Evolutionary conservation across 106 monocot species (phyloP), one percentile per base, ranked within the genome.

Genomic region (Triglochin maritima): DNA sequence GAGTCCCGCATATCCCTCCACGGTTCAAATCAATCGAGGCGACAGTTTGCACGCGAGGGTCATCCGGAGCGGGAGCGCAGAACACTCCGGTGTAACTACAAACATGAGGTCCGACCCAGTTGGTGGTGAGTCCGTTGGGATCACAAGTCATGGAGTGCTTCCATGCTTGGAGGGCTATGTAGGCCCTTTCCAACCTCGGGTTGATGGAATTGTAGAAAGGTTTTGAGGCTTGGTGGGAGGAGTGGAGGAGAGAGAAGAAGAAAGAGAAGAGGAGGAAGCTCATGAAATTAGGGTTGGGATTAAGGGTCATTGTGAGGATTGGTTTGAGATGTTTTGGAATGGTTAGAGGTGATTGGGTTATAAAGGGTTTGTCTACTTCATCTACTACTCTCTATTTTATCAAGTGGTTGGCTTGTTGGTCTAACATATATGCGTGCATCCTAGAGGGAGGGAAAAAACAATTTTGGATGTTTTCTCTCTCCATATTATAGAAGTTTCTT

Each of bases 51-150:
- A 46, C 17, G 73, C 66, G 63, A 11, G 67, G 69, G 52, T 84
- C 77, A 60, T 81, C 76, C n/a, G 69, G 81, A 4, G 84, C 68
- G 4, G 76, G 78, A 12, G 85, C 72, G 60, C 85, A 85, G 74
- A 65, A 85, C 50, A 85, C 76, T 59, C 81, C 79, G 57, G 81
- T 79, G 81, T 85, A 85, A 72, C 54, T 79, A 76, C 85, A 85
- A 9, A 85, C 85, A 46, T 63, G 8, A 15, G 85, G 81, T 11
- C 85, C 81, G 44, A 44, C 48, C 85, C 85, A 85, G 75, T 81
- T 50, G 60, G 14, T 46, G 15, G 85, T 85, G 65, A 81, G 47
- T 62, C 74, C 62, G 9, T 68, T 75, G 50, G 85, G 85, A 57
- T 85, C 85, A 59, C 58, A 55, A 54, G 64, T 69, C 12, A 85